phyloP scores from a whole-genome alignment of 2,329 filamentous ascomycete genomes.

The Tolypocladium tropicale region DNA sequence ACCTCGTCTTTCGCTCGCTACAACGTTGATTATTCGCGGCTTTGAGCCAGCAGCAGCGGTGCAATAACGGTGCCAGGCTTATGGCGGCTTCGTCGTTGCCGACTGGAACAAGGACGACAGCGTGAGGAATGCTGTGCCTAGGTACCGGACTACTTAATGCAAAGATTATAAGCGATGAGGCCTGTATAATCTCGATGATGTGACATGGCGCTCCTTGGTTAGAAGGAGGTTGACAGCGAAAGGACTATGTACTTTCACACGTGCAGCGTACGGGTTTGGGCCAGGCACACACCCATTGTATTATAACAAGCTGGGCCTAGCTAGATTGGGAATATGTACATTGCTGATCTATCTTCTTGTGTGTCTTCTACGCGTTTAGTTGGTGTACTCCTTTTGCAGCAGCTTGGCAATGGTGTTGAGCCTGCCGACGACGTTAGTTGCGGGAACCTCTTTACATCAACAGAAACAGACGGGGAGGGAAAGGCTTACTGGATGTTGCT shows the following conservation, averaged over 20 bases:
- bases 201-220: too few species aligned
- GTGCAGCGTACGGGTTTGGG: not conserved
- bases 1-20: not conserved
- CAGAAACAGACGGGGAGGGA: too few species aligned
- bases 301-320: not conserved
- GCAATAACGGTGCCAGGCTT: not conserved
- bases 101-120: not conserved
- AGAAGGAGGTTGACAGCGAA: too few species aligned
- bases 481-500: constrained; percentile 57
- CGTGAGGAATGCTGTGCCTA: not conserved
- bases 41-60: not conserved
- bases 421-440: constrained; percentile 19
- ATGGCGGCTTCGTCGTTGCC: not conserved
- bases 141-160: not conserved
- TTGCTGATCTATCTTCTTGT: not conserved
- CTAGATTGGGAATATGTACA: not conserved
- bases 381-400: constrained; percentile 51
- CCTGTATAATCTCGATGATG: not conserved
- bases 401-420: constrained; percentile 55
- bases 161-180: not conserved
- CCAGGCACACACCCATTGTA: not conserved
- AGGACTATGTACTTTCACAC: not conserved
- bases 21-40: not conserved
- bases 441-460: not conserved
- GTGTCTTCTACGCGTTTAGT: constrained; percentile 10